Conservation (phyloP, 176 grass and related monocot genomes). For the Themeda triandra region DNA sequence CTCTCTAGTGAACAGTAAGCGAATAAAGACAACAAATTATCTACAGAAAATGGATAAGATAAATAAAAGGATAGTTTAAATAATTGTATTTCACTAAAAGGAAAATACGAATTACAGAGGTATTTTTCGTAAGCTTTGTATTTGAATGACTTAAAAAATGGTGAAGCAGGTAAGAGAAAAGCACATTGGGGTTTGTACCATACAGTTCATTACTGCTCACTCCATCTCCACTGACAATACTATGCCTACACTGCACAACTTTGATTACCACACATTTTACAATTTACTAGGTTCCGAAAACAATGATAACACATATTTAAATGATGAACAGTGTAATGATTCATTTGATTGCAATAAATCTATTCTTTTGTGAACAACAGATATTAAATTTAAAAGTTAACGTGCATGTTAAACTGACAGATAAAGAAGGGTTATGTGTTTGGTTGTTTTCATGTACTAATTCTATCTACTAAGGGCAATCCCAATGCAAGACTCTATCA, state of each 20-base stretch:
- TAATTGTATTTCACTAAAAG: not conserved
- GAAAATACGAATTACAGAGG: too few relatives aligned
- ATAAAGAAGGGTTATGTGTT: too few relatives aligned
- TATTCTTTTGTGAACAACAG: not conserved
- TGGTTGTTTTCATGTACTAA: too few relatives aligned
- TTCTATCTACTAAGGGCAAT: too few relatives aligned
- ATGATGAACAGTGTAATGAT: not conserved
- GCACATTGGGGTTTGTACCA: not conserved
- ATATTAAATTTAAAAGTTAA: not conserved
- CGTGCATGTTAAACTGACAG: not conserved
- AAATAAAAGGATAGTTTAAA: not conserved
- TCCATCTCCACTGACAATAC: not conserved
- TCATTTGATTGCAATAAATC: not conserved
- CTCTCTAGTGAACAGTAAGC: conserved; percentile 5
- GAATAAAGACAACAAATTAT: not conserved
- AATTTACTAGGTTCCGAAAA: not conserved
- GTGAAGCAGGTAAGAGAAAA: not conserved
- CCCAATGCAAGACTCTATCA: too few relatives aligned
- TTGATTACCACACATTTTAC: not conserved
- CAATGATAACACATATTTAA: not conserved
- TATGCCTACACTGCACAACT: not conserved
- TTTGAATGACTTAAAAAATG: too few relatives aligned
- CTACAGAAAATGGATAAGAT: not conserved
- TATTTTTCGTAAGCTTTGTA: too few relatives aligned
- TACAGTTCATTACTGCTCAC: not conserved